Evolutionary conservation across 2,329 filamentous ascomycete genomes (phyloP), one percentile per base, ranked within the genome.

Genomic region (Colletotrichum phormii): DNA sequence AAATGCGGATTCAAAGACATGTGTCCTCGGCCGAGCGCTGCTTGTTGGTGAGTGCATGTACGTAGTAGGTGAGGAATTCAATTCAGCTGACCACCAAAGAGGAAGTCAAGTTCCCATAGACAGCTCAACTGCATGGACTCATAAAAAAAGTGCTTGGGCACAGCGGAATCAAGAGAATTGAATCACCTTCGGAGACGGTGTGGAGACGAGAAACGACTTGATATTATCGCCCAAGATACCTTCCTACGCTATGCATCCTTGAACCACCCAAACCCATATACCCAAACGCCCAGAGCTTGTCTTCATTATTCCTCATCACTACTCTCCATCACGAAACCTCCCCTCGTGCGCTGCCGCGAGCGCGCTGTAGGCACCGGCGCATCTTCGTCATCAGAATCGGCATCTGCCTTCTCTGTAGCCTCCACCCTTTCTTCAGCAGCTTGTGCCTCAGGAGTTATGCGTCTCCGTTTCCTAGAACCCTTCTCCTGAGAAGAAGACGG

Each of bases 301-400:
- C 15, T 12, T 29, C 5, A 53, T 67, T 70, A 80, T 65, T 89
- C 87, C 75, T 90, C 88, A 60, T 91, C 89, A 78, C 89, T 90
- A 73, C 89, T 90, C 76, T 91, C 89, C 46, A 90, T 77, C 58
- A 91, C 80, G 74, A 91, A 91, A 0, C 89, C 89, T 22, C 86
- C 85, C 64, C 85, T 84, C 4, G 85, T 82, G 73, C 87, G 83
- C 1, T 83, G 81, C 69, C 87, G 83, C 75, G 79, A 76, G 70
- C 84, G 83, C 8, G 81, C 68, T 75, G 75, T 81, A 0, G 80
- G 76, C 2, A 81, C 75, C 26, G 81, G 81, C 1, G 84, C 84
- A 7, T 85, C 84, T 9, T 86, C 84, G 4, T 84, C 84, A 4
- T 83, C 82, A 33, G 68, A 61, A 9, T 75, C 76, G 7, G 57